Percentiles rank a stretch among this genome's conserved stretches.
These are phyloP conservation scores for Farysia itapuensis DNA, from an alignment of 1,284 basidiomycete genomes.

Conservation along the genomic window DNA sequence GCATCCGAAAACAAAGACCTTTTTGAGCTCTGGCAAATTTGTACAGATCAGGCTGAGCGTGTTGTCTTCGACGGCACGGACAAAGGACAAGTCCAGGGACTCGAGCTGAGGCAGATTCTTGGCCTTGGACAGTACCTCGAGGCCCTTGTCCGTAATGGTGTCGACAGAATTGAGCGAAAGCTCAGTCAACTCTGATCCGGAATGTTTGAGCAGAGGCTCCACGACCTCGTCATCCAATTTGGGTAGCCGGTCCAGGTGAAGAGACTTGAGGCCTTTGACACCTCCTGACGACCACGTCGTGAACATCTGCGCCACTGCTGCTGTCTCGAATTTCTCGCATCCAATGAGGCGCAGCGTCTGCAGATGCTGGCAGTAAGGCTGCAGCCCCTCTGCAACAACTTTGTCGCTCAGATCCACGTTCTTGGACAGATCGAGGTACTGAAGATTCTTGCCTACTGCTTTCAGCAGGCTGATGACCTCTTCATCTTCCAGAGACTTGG, in stretches of 20 bases:
- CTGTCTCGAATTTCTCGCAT: slow-evolving; percentile 65
- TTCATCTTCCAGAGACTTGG: slow-evolving; percentile 65
- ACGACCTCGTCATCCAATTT: slow-evolving; percentile 69
- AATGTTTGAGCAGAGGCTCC: slow-evolving; percentile 70
- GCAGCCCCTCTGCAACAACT: slow-evolving; percentile 69
- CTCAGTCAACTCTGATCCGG: slow-evolving; percentile 67
- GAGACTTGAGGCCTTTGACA: slow-evolving; percentile 30
- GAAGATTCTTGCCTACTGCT: slow-evolving; percentile 65
- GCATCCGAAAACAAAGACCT: slow-evolving; percentile 58
- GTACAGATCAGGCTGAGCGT: slow-evolving; percentile 71
- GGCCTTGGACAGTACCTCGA: slow-evolving; percentile 64
- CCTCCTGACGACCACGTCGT: slow-evolving; percentile 5
- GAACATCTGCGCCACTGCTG: slow-evolving; percentile 32
- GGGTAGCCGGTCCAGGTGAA: slow-evolving; percentile 54
- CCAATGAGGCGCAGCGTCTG: slow-evolving; percentile 67
- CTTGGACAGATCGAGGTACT: slow-evolving; percentile 68
- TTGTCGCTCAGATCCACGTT: slow-evolving; percentile 67
- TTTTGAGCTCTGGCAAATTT: slow-evolving; percentile 36
- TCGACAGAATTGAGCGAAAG: slow-evolving; percentile 79
- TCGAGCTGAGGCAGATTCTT: slow-evolving; percentile 61
- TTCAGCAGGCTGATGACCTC: slow-evolving; percentile 67
- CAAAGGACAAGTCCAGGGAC: slow-evolving; percentile 82
- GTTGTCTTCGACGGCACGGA: slow-evolving; percentile 80
- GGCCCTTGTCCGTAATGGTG: slow-evolving; percentile 66
- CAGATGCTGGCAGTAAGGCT: slow-evolving; percentile 65